phyloP scores from a whole-genome alignment of 345 rosid species.

The Brassica cretica region DNA sequence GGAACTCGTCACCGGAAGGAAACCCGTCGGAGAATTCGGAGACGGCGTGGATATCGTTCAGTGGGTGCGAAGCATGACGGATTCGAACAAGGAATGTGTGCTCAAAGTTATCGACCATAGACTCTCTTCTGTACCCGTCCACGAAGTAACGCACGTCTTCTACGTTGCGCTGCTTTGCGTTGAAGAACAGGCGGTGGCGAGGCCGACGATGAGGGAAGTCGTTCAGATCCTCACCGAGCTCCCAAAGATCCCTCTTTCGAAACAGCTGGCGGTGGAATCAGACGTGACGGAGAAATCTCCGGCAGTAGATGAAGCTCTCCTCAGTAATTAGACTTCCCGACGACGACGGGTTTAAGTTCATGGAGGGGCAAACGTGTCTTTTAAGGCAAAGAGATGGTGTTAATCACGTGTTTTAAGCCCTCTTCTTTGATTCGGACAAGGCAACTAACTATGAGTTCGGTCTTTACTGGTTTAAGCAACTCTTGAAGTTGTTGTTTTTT shows the following conservation, averaged over 20 bases:
- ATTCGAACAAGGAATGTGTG: constrained; percentile 77
- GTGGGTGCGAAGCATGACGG: constrained; percentile 84
- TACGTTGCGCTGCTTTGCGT: constrained; percentile 92
- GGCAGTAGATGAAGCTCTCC: constrained; percentile 4
- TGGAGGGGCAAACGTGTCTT: not conserved
- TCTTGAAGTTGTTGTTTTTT: not conserved
- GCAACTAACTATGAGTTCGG: not conserved
- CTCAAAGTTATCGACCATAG: constrained; percentile 75
- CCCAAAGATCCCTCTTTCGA: constrained; percentile 54
- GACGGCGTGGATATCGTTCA: constrained; percentile 96
- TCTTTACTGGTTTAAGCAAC: not conserved
- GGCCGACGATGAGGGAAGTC: constrained; percentile 93
- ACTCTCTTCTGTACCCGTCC: constrained; percentile 72
- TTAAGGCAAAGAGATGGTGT: not conserved
- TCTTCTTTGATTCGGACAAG: not conserved
- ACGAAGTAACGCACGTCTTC: constrained; percentile 85
- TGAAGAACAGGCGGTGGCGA: constrained; percentile 88
- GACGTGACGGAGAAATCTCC: constrained; percentile 35
- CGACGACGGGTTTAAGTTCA: not conserved
- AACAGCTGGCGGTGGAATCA: constrained; percentile 35
- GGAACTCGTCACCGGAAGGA: constrained; percentile 73
- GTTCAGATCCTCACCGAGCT: constrained; percentile 86
- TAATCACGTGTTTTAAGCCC: not conserved
- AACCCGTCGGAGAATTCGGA: constrained; percentile 93
- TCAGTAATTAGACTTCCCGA: constrained; percentile 3